phyloP scores from a whole-genome alignment of 306 rosid species.

The Lathyrus oleraceus region DNA sequence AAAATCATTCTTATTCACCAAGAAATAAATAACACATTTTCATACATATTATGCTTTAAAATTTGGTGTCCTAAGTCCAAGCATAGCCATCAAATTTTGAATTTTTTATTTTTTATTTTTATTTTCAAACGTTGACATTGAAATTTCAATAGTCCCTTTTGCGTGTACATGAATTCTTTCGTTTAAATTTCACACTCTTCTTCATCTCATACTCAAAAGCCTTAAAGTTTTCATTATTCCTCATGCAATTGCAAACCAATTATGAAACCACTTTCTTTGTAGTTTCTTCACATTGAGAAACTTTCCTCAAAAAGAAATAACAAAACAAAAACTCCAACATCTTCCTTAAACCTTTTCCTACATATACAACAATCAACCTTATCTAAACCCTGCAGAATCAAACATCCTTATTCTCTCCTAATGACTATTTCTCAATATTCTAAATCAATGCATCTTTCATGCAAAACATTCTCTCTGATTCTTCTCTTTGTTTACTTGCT shows the following conservation, averaged over 20 bases:
- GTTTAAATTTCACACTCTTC: slow-evolving; percentile 33
- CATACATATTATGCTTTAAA: slow-evolving; percentile 24
- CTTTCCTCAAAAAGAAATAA: neutral
- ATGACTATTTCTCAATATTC: slow-evolving; percentile 49
- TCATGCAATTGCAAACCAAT: slow-evolving; percentile 64
- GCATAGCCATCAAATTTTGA: slow-evolving; percentile 49
- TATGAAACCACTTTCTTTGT: slow-evolving; percentile 33
- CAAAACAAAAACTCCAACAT: slow-evolving; percentile 1
- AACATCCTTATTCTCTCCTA: slow-evolving; percentile 29
- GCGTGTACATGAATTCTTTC: slow-evolving; percentile 54
- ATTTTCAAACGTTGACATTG: slow-evolving; percentile 62
- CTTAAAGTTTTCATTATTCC: slow-evolving; percentile 35
- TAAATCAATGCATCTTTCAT: slow-evolving; percentile 34
- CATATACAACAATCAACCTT: neutral
- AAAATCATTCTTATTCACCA: slow-evolving; percentile 46
- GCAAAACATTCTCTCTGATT: slow-evolving; percentile 32
- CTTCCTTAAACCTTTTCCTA: slow-evolving; percentile 35
- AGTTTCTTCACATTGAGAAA: slow-evolving; percentile 23
- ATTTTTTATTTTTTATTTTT: neutral
- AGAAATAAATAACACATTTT: slow-evolving; percentile 30
- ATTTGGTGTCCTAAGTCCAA: slow-evolving; percentile 35
- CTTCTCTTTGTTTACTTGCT: slow-evolving; percentile 46
- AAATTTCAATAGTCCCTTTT: slow-evolving; percentile 41
- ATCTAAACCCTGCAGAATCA: neutral
- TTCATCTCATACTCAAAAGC: slow-evolving; percentile 36